Evolutionary conservation across 2,329 filamentous ascomycete species (phyloP), one percentile per base, ranked within the genome.

Genomic region (Claviceps digitariae): DNA sequence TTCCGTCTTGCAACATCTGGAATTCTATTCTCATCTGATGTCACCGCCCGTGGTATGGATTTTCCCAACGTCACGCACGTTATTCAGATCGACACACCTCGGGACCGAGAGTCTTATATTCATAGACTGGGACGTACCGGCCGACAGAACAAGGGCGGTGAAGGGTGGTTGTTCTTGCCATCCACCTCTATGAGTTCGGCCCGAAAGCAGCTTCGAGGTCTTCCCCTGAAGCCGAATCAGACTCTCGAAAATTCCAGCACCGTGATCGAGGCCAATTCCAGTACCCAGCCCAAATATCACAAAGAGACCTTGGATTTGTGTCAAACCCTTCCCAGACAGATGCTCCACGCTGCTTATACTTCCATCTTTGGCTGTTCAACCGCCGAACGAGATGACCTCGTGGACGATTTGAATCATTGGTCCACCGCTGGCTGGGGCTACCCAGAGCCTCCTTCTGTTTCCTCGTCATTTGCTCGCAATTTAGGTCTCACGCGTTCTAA

Each of bases 21-120:
- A 29, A 74, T 91, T 53, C 74, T 90, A 47, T 78, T 90, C 64
- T 87, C 87, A 2, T 87, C 86, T 2, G 87, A 91, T 66, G 86
- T 91, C 34, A 87, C 86, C 6, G 86, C 87, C 13, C 77, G 87
- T 66, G 87, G 87, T 59, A 89, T 91, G 83, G 87, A 91, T 65
- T 90, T 90, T 69, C 86, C 86, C 29, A 74, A 81, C 52, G 86
- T 90, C 23, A 86, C 83, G n/a, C 85, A 89, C 62, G 86, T 90
- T 56, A 82, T 90, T 55, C 86, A 90, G 62, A 63, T 87, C 17
- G 83, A 86, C 57, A 62, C 78, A 4, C 83, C 86, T 1, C 70
- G 74, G 4, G 77, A 79, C 56, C 76, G 81, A 29, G 84, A 88
- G 63, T 79, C 82, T 40, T 90, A 90, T 63, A 85, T 90, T 55